A percentile compares a stretch with the other conserved stretches of the same genome.
Conservation (phyloP, 139 green algal genomes). For the Volvox reticuliferus region DNA sequence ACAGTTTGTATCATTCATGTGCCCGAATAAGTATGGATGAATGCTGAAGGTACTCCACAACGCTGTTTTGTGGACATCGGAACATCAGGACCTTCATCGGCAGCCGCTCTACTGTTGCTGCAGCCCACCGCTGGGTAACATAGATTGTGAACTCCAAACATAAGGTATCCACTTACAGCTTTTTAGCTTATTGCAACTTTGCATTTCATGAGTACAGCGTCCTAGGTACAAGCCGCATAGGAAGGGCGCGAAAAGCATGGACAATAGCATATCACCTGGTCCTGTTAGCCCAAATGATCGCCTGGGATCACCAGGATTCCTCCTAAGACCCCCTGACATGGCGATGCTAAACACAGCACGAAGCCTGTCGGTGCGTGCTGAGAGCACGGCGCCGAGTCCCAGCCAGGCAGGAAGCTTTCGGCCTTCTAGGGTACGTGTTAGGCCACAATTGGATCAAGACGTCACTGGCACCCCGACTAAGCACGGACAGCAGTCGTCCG, state of each 20-base stretch:
- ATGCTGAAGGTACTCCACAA: no score
- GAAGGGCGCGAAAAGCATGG: neutral
- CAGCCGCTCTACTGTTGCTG: no score
- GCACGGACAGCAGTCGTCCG: neutral
- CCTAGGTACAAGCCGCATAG: no score
- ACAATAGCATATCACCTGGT: neutral
- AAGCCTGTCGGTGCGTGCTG: neutral
- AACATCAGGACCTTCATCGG: no score
- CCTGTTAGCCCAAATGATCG: neutral
- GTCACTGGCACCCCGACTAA: neutral
- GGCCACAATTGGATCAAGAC: neutral
- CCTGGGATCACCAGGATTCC: neutral
- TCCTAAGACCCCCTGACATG: neutral
- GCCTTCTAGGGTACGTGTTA: neutral
- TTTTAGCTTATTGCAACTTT: no score
- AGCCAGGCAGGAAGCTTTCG: neutral
- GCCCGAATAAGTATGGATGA: no score
- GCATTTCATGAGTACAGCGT: no score
- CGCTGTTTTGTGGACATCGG: no score
- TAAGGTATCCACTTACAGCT: no score
- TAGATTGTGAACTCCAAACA: no score
- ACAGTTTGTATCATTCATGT: no score
- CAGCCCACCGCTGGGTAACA: no score
- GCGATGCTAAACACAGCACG: neutral
- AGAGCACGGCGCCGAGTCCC: neutral